Conservation (phyloP, 2,329 filamentous ascomycete genomes). For the Fusarium haematococcum region DNA sequence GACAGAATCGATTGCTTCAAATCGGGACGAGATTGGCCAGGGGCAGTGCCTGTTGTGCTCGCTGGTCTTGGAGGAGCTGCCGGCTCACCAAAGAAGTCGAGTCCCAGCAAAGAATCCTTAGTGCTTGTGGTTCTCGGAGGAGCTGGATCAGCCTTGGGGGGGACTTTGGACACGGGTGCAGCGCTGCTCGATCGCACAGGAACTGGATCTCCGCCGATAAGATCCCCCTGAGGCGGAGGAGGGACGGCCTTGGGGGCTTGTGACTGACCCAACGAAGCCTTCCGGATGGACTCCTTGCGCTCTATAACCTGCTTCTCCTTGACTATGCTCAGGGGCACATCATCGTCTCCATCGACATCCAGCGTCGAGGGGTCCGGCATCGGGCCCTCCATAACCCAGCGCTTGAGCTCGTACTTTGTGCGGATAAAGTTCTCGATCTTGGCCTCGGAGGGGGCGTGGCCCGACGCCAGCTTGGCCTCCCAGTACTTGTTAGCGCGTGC, state of each 20-base stretch:
- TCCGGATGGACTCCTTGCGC: conserved; percentile 68
- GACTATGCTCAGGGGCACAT: conserved; percentile 73
- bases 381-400: conserved; percentile 98
- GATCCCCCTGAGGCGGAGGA: conserved; percentile 72
- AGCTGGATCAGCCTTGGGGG: conserved; percentile 71
- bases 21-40: conserved; percentile 84
- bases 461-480: conserved; percentile 92
- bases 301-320: conserved; percentile 76
- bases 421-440: conserved; percentile 99
- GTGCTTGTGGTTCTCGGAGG: conserved; percentile 77
- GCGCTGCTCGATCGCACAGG: conserved; percentile 80
- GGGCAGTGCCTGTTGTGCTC: conserved; percentile 77
- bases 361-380: conserved; percentile 93
- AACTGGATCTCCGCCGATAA: conserved; percentile 82
- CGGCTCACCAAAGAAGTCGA: conserved; percentile 89
- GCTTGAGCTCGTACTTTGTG: conserved; percentile 98
- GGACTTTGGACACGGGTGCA: conserved; percentile 71
- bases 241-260: conserved; percentile 49
- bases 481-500: conserved; percentile 98
- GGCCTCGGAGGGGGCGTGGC: conserved; percentile 92
- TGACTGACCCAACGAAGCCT: conserved; percentile 66
- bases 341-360: conserved; percentile 86
- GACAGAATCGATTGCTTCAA: conserved; percentile 98
- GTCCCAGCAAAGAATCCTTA: conserved; percentile 89
- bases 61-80: conserved; percentile 82